Percentiles rank a stretch among this genome's conserved stretches.
phyloP scores from a whole-genome alignment of 345 rosid genomes.

The Syzygium jambos region DNA sequence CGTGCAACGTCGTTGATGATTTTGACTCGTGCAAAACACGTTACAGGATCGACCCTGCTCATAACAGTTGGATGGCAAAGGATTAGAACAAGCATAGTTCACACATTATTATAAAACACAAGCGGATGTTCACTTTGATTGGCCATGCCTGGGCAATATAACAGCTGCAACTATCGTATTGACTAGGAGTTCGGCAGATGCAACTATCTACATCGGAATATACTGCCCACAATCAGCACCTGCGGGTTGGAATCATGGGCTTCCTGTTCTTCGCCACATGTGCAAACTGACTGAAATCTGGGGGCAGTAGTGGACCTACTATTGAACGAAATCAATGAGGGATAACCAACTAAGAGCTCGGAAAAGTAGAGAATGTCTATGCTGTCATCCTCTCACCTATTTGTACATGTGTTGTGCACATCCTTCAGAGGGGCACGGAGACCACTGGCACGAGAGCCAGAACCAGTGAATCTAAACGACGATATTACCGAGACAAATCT shows the following conservation, averaged over 20 bases:
- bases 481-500: conserved; percentile 65
- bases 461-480: conserved; percentile 43
- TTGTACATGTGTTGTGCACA: conserved; percentile 31
- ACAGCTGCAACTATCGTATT: not conserved
- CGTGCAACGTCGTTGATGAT: not conserved
- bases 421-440: conserved; percentile 86
- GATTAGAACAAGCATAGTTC: not conserved
- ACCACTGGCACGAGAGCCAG: conserved; percentile 93
- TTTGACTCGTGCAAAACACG: not conserved
- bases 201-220: not conserved
- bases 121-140: not conserved
- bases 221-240: conserved; percentile 21
- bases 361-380: not conserved
- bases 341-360: not conserved
- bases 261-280: conserved; percentile 31
- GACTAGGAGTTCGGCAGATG: not conserved
- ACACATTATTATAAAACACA: not conserved
- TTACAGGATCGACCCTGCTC: not conserved
- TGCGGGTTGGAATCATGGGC: conserved; percentile 9
- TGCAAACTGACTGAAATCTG: conserved; percentile 57
- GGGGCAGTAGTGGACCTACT: conserved; percentile 36
- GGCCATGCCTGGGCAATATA: not conserved
- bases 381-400: conserved; percentile 27
- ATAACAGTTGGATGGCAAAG: not conserved
- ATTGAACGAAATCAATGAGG: not conserved